Evolutionary conservation across 2,329 filamentous ascomycete species (phyloP).

Genomic region (Pestalotiopsis sp.): DNA sequence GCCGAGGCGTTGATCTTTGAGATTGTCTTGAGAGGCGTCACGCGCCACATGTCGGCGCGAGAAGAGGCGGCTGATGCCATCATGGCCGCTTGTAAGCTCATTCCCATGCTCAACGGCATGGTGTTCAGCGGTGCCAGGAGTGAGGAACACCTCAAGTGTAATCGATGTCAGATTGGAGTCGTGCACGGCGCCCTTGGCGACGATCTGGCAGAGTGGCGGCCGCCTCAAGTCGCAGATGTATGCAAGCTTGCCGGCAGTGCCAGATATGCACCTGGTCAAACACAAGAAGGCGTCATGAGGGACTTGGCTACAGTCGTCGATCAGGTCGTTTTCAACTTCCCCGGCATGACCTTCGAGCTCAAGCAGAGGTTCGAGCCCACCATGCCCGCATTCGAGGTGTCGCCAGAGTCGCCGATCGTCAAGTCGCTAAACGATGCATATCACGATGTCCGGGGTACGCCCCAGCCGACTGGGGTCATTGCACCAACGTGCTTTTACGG

Average conservation of each 20-base stretch:
- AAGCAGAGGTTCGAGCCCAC: conserved; percentile 22
- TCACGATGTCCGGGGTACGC: conserved; percentile 14
- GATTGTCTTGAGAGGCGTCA: conserved; percentile 22
- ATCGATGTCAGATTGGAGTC: conserved; percentile 25
- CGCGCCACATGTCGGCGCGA: conserved; percentile 27
- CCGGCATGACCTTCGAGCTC: conserved; percentile 24
- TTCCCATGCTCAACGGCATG: conserved; percentile 21
- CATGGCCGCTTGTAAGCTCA: conserved; percentile 24
- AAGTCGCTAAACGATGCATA: conserved; percentile 23
- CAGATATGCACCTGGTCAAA: conserved; percentile 26
- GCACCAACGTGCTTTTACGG: conserved; percentile 27
- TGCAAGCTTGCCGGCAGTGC: conserved; percentile 25
- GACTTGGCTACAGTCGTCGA: conserved; percentile 19
- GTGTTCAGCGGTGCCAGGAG: conserved; percentile 21
- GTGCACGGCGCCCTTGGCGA: conserved; percentile 25
- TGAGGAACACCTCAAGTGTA: conserved; percentile 23
- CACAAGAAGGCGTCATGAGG: conserved; percentile 23
- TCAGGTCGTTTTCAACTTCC: conserved; percentile 16
- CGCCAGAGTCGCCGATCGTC: conserved; percentile 18
- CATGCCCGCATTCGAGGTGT: conserved; percentile 26
- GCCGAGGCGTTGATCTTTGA: conserved; percentile 26
- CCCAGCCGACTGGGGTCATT: conserved; percentile 25
- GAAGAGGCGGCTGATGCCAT: conserved; percentile 27
- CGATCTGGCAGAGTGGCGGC: conserved; percentile 25
- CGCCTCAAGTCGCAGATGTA: conserved; percentile 24